phyloP scores from a whole-genome alignment of 106 monocot genomes.

The Platanthera guangdongensis region DNA sequence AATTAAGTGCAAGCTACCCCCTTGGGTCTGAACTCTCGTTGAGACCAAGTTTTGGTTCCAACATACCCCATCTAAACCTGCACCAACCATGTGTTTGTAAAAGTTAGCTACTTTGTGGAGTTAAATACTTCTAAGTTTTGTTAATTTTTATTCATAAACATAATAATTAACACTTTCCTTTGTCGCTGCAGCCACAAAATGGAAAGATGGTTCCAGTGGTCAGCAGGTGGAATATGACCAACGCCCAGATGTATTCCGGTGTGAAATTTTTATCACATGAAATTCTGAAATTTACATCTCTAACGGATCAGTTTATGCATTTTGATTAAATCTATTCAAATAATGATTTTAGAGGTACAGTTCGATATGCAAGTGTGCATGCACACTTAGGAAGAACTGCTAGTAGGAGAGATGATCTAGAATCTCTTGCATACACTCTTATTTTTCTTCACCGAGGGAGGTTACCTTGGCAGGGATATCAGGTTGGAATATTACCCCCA shows the following conservation, averaged over 20 bases:
- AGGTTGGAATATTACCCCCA: conserved; percentile 29
- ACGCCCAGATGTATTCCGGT: conserved; percentile 85
- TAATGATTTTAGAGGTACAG: conserved; percentile 53
- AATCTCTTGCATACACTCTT: conserved; percentile 91
- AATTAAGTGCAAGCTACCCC: no score
- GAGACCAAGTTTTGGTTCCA: no score
- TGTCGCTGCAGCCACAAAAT: conserved; percentile 55
- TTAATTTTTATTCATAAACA: not conserved
- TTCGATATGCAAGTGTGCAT: conserved; percentile 90
- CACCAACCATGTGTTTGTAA: not conserved
- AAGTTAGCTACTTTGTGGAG: not conserved
- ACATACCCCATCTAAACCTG: not conserved
- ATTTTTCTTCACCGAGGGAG: conserved; percentile 74
- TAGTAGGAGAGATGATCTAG: conserved; percentile 87
- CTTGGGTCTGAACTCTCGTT: no score
- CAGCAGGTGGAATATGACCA: conserved; percentile 82
- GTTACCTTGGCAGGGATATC: conserved; percentile 89
- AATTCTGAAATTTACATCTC: not conserved
- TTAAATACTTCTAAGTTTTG: not conserved
- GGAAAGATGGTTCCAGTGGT: conserved; percentile 49
- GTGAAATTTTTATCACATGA: not conserved
- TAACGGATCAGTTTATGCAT: not conserved
- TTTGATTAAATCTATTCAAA: not conserved
- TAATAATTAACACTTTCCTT: not conserved
- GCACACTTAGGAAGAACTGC: conserved; percentile 84